Evolutionary conservation across 176 grass and related monocot genomes (phyloP), one percentile per base, ranked within the genome.

Genomic region (Saccharum spontaneum): DNA sequence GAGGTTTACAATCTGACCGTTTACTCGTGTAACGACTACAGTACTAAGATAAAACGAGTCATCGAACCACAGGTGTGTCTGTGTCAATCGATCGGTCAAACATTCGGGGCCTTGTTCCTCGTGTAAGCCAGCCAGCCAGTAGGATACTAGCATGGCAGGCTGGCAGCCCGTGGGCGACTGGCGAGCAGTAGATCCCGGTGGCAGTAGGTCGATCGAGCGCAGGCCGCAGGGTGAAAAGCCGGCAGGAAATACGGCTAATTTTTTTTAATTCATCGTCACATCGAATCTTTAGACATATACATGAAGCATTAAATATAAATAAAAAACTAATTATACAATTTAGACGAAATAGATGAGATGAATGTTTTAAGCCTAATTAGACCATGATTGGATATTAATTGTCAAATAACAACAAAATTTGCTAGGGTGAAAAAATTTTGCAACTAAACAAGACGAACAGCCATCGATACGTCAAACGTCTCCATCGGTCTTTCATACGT

Each of bases 161-260:
- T 28, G 31, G 41, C 60, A 14, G 31, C 46, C 23, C 5, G 33
- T 1, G 60, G 60, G 24, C 4, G 9, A 55, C 18, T 55, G 20
- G 8, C 55, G 20, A 57, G 52, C 48, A 23, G 55, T 22, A 67
- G 78, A 87, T 87, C 85, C 50, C 37, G 37, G 85, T 40, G 39
- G 67, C 15, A 44, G 69, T 46, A 17, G 46, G 50, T 20, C 5
- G 15, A 16, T 3, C 12, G 15, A 18, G 17, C 17, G 7, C 18
- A 7, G 17, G 5, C 10, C n/a, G 26, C 57, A 41, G 76, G 31
- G 13, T 33, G 64, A n/a, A 73, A 79, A 52, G 41, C 45, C 22
- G 17, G 16, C 52, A 34, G 33, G 26, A 18, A 6, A 52, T 73
- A n/a, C 11, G n/a, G n/a, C n/a, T n/a, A n/a, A n/a, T n/a, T n/a